Percentiles rank a stretch among this genome's conserved stretches.
phyloP scores from a whole-genome alignment of 2,329 filamentous ascomycete genomes.

The Teratosphaeria viscida region DNA sequence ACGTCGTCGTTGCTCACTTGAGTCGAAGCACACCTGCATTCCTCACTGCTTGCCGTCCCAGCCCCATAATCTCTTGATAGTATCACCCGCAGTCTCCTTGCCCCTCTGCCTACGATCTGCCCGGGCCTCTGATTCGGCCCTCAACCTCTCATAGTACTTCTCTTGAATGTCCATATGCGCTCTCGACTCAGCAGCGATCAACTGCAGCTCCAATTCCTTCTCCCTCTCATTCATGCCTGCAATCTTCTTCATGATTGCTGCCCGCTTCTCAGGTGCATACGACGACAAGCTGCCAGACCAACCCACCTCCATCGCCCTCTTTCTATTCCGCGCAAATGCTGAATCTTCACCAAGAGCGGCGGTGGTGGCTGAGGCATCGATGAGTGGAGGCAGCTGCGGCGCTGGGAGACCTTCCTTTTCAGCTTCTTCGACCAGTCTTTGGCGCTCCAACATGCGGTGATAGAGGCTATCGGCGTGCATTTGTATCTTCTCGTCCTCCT shows the following conservation, averaged over 20 bases:
- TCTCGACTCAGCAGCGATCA: constrained; percentile 52
- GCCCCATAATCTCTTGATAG: constrained; percentile 25
- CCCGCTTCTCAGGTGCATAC: constrained; percentile 43
- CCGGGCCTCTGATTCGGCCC: constrained; percentile 45
- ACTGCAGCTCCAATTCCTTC: constrained; percentile 51
- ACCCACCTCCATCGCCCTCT: constrained; percentile 18
- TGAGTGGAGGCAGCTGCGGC: constrained; percentile 50
- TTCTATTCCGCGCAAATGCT: constrained; percentile 19
- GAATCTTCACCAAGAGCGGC: constrained; percentile 21
- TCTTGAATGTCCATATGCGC: constrained; percentile 50
- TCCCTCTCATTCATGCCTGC: constrained; percentile 36
- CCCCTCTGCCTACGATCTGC: constrained; percentile 48
- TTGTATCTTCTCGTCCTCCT: constrained; percentile 75
- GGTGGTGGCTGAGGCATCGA: constrained; percentile 26
- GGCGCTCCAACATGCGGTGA: constrained; percentile 75
- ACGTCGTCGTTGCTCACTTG: not conserved
- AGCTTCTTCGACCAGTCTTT: constrained; percentile 61
- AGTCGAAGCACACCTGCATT: not conserved
- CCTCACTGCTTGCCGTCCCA: constrained; percentile 11
- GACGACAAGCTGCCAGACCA: constrained; percentile 38
- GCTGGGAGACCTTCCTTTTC: constrained; percentile 44
- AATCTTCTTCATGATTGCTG: constrained; percentile 43
- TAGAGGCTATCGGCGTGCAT: constrained; percentile 91
- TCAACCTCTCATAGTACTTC: constrained; percentile 45
- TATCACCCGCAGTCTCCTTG: constrained; percentile 34